These are phyloP conservation scores for Sugiyamaella valdiviana DNA, from an alignment of 805 yeast species.

Conservation along the genomic window DNA sequence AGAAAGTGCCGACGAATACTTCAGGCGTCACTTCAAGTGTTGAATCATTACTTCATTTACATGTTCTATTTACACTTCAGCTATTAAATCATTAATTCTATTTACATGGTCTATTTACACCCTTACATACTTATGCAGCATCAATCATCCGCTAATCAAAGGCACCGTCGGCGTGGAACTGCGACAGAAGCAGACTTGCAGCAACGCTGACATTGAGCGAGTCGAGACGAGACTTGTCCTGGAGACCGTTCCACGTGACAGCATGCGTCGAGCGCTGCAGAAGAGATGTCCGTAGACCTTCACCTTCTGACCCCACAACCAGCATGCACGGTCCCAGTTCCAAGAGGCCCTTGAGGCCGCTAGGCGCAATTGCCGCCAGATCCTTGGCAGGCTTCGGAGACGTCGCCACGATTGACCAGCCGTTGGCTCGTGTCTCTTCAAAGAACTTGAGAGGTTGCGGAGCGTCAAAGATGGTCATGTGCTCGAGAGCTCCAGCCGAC, in stretches of 20 bases:
- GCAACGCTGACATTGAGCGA: slow-evolving; percentile 90
- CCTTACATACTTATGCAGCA: background rate
- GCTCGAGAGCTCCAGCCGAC: slow-evolving; percentile 79
- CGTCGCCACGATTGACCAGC: slow-evolving; percentile 71
- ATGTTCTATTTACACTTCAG: background rate
- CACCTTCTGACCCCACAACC: slow-evolving; percentile 81
- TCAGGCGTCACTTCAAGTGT: background rate
- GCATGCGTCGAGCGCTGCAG: slow-evolving; percentile 35
- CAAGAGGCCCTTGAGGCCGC: slow-evolving; percentile 42
- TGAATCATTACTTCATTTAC: background rate
- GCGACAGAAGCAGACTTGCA: slow-evolving; percentile 54
- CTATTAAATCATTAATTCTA: background rate
- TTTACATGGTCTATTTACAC: background rate
- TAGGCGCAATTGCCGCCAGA: slow-evolving; percentile 35
- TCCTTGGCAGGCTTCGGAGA: slow-evolving; percentile 33
- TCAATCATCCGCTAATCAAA: slow-evolving; percentile 12
- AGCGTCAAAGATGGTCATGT: slow-evolving; percentile 53
- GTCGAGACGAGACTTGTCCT: slow-evolving; percentile 42
- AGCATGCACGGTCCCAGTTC: slow-evolving; percentile 54
- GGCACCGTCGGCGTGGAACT: slow-evolving; percentile 14
- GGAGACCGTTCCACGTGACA: slow-evolving; percentile 19
- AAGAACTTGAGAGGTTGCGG: slow-evolving; percentile 59
- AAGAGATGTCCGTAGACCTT: slow-evolving; percentile 67
- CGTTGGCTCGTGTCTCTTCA: slow-evolving; percentile 46
- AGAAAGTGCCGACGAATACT: background rate